Conservation (phyloP, 2,329 filamentous ascomycete species). For the Colletotrichum musicola region DNA sequence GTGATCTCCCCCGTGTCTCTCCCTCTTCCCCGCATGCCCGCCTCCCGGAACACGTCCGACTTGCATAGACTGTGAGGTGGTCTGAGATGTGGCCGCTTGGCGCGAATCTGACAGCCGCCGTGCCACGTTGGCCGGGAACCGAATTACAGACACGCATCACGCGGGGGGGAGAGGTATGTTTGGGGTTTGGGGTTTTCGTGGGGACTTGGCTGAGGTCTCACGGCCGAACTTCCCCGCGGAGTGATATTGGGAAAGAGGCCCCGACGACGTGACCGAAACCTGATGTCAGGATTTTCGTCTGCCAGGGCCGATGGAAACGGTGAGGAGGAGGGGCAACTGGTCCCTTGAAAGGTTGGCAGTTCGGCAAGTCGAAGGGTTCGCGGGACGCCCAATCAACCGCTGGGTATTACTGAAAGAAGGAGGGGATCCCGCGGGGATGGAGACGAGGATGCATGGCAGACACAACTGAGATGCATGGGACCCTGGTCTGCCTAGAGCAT, state of each 20-base stretch:
- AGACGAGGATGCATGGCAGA: slow-evolving; percentile 3
- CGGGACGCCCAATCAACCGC: slow-evolving; percentile 22
- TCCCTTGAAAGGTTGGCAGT: slow-evolving; percentile 4
- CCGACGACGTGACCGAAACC: slow-evolving; percentile 18
- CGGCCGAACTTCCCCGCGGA: slow-evolving; percentile 5
- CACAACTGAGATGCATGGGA: slow-evolving; percentile 1
- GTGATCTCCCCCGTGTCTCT: neutral
- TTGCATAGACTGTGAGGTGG: neutral
- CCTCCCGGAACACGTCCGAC: neutral
- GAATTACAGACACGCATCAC: neutral
- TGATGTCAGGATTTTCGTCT: slow-evolving; percentile 22
- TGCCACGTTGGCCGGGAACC: slow-evolving; percentile 3
- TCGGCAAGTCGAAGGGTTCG: slow-evolving; percentile 16
- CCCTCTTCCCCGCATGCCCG: no score
- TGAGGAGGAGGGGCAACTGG: slow-evolving; percentile 7
- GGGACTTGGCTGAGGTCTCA: slow-evolving; percentile 1
- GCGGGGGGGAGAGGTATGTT: slow-evolving; percentile 1
- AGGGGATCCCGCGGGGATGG: slow-evolving; percentile 31
- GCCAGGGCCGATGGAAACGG: neutral
- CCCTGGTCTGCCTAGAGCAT: neutral
- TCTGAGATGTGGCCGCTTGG: neutral
- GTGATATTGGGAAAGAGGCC: slow-evolving; percentile 11
- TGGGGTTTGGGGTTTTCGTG: neutral
- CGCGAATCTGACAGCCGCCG: slow-evolving; percentile 16
- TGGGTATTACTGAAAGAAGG: slow-evolving; percentile 30